Base-by-base conservation (phyloP, 2,329 filamentous ascomycete species). In the Pestalotiopsis sp. region DNA sequence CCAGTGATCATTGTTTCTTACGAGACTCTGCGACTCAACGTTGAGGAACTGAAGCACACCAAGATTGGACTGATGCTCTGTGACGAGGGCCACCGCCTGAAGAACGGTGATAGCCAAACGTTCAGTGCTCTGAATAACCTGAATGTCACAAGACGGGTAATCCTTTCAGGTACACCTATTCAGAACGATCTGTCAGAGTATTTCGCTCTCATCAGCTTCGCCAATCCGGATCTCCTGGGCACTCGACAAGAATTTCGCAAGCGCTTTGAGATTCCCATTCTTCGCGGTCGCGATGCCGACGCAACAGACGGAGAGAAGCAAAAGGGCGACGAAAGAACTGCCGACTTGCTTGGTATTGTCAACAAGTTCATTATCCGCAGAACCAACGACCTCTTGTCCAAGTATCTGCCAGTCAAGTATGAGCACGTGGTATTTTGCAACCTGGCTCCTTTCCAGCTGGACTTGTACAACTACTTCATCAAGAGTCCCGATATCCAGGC, bases 371-470 rank as follows among this genome's bases (percentile, higher is more conserved):
- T 99, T 78, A 99, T 99, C 75, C 92, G 96, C 69, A 91, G 96
- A 68, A 98, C 95, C 3, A 99, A 99, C 86, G 96, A 99, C 77
- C 97, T 99, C 70, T 83, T 99, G 27, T 98, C 95, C 65, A 99
- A 99, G 80, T 99, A 99, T 77, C 83, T 99, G 69, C 96, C 96
- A 0, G 91, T 98, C 83, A 99, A 99, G 83, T 99, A 99, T 81
- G 96, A 99, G 80, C 96, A 99, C 78, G 96, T 99, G 38, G 96
- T 99, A 1, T 99, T 99, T 82, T 99, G 96, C 86, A 95, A 95
- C 74, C 87, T 97, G 60, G 92, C 96, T 17, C 93, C 93, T 0
- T 98, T 99, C 82, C 96, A 99, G 80, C 87, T 94, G 67, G 93
- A 93, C 73, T 84, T 99, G 1, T 99, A 99, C 85, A 97, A 97